Conservation (phyloP, 495 filamentous ascomycete genomes). For the Physcia stellaris region DNA sequence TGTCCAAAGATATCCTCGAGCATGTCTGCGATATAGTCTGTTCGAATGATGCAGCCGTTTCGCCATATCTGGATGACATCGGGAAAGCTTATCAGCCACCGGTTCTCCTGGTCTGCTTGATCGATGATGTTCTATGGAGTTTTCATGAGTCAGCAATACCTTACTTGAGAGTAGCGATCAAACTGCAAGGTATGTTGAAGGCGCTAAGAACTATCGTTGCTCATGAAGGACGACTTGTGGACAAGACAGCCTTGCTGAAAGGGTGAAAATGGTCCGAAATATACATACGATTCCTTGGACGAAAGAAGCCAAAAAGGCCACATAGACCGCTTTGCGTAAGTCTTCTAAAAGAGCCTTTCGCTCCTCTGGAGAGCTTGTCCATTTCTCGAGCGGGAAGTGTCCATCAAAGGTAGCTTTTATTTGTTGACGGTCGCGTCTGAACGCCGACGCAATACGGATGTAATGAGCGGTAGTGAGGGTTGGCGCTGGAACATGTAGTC, state of each 20-base stretch:
- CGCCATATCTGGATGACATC: constrained; percentile 57
- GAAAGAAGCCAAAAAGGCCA: constrained; percentile 47
- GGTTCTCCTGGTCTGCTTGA: constrained; percentile 42
- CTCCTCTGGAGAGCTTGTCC: constrained; percentile 27
- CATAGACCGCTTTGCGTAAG: constrained; percentile 47
- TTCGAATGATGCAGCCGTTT: constrained; percentile 59
- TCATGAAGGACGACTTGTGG: too few species aligned
- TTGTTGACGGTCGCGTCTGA: constrained; percentile 39
- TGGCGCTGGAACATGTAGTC: constrained; percentile 48
- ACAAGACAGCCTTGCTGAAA: too few species aligned
- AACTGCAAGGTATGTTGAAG: too few species aligned
- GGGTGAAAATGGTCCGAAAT: too few species aligned
- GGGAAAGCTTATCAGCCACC: constrained; percentile 47
- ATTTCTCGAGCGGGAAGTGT: constrained; percentile 28
- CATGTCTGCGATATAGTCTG: constrained; percentile 50
- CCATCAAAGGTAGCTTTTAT: constrained; percentile 24
- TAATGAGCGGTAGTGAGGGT: constrained; percentile 52
- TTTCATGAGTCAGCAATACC: too few species aligned
- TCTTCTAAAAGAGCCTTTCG: constrained; percentile 41
- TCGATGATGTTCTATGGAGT: constrained; percentile 56
- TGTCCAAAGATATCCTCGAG: constrained; percentile 28
- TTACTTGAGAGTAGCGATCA: too few species aligned
- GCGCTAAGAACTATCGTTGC: too few species aligned
- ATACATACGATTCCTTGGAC: constrained; percentile 55
- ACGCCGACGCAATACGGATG: constrained; percentile 50